Percentiles rank a stretch among this genome's conserved stretches.
Evolutionary conservation across 2,329 filamentous ascomycete genomes (phyloP).

Genomic region (Colletotrichum magnum): DNA sequence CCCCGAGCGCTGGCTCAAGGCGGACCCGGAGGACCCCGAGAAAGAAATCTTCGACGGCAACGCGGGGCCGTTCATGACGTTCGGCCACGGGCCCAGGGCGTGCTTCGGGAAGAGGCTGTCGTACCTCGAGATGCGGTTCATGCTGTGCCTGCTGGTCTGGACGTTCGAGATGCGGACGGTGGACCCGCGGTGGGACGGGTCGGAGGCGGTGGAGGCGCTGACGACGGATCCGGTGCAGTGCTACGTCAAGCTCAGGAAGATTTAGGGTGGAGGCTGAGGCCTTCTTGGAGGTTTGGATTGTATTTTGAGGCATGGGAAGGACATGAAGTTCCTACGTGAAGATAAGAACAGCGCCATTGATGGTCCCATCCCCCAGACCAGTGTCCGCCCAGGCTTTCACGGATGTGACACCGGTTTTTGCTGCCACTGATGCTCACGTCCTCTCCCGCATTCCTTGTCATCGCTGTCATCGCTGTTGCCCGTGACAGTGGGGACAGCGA

Average conservation of each 20-base stretch:
- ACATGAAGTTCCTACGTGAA: no score
- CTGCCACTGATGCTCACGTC: no score
- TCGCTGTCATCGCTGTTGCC: no score
- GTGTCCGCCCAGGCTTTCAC: no score
- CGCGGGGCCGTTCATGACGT: constrained; percentile 45
- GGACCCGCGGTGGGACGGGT: constrained; percentile 35
- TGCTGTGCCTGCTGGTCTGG: constrained; percentile 46
- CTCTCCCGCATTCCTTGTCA: no score
- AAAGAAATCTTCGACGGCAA: constrained; percentile 43
- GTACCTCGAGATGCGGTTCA: constrained; percentile 47
- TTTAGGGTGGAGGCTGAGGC: not conserved
- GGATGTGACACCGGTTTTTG: no score
- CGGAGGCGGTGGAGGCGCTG: constrained; percentile 44
- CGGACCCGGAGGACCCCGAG: constrained; percentile 18
- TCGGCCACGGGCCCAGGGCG: constrained; percentile 44
- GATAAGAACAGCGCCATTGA: no score
- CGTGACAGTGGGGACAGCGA: no score
- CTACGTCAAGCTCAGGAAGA: constrained; percentile 45
- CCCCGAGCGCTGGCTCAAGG: constrained; percentile 44
- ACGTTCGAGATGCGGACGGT: constrained; percentile 44
- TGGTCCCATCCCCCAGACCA: no score
- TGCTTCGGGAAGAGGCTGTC: constrained; percentile 49
- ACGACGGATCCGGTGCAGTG: constrained; percentile 47
- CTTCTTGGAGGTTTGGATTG: no score
- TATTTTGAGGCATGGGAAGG: no score